These are phyloP conservation scores for Blepharisma japonicum DNA, from an alignment of 73 alveolate genomes.

Conservation along the genomic window DNA sequence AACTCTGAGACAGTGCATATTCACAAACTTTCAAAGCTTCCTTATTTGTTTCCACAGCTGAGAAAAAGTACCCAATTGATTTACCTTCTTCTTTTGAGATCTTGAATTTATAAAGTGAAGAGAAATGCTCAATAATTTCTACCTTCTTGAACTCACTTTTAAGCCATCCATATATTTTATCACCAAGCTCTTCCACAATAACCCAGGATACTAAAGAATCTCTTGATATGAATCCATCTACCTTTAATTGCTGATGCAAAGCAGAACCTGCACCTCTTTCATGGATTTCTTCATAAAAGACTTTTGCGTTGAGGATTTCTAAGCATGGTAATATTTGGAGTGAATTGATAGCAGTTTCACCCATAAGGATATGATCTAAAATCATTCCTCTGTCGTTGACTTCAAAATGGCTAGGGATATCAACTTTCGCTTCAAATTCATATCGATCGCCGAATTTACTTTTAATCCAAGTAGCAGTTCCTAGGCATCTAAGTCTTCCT, in stretches of 20 bases:
- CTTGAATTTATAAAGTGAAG: slow-evolving; percentile 61
- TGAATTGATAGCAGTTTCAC: slow-evolving; percentile 91
- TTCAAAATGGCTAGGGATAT: slow-evolving; percentile 19
- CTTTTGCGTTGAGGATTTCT: slow-evolving; percentile 49
- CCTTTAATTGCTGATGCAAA: slow-evolving; percentile 39
- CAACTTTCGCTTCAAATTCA: slow-evolving; percentile 63
- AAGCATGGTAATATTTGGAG: slow-evolving; percentile 95
- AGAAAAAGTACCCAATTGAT: slow-evolving; percentile 62
- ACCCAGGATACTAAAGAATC: slow-evolving; percentile 48
- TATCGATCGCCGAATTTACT: slow-evolving; percentile 61
- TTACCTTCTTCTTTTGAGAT: slow-evolving; percentile 42
- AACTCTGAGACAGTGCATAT: slow-evolving; percentile 64
- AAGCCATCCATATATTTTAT: slow-evolving; percentile 43
- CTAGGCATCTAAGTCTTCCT: slow-evolving; percentile 58
- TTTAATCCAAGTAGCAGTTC: slow-evolving; percentile 49
- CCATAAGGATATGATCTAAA: slow-evolving; percentile 80
- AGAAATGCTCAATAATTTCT: slow-evolving; percentile 62
- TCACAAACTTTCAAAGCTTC: slow-evolving; percentile 49
- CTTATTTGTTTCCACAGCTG: slow-evolving; percentile 58
- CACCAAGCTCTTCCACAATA: slow-evolving; percentile 50
- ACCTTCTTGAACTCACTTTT: slow-evolving; percentile 42
- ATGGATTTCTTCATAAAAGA: neutral
- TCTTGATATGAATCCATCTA: slow-evolving; percentile 39
- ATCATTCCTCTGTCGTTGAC: slow-evolving; percentile 49
- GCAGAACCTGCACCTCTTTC: slow-evolving; percentile 31